Percentiles rank a stretch among this genome's conserved stretches.
phyloP scores from a whole-genome alignment of 441 rosid species.

The Pelargonium myrrhifolium region DNA sequence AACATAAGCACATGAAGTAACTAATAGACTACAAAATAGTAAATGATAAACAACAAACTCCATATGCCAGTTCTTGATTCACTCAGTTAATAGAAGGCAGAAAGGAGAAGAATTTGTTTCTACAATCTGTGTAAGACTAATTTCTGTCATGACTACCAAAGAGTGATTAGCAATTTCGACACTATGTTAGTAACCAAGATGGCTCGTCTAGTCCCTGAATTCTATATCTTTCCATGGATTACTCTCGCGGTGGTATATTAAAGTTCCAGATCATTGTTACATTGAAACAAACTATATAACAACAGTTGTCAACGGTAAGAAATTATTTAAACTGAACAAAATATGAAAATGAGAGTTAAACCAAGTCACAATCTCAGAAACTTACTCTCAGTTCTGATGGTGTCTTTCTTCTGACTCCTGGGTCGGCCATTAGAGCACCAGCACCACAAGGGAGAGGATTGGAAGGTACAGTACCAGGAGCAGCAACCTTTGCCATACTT shows the following conservation, averaged over 20 bases:
- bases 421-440: conserved; percentile 31
- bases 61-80: background rate
- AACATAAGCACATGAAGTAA: background rate
- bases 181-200: background rate
- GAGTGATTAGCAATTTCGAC: background rate
- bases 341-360: background rate
- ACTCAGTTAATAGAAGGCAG: background rate
- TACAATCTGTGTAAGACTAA: background rate
- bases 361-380: conserved; percentile 6
- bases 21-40: background rate
- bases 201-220: background rate
- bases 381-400: conserved; percentile 71
- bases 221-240: background rate
- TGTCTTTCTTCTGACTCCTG: conserved; percentile 53
- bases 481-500: conserved; percentile 64
- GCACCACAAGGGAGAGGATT: conserved; percentile 43
- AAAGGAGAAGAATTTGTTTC: background rate
- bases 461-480: conserved; percentile 38
- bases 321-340: background rate
- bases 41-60: background rate
- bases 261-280: background rate
- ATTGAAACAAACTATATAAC: background rate
- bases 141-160: background rate
- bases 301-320: background rate
- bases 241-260: background rate